A percentile compares a stretch with the other conserved stretches of the same genome.
phyloP scores from a whole-genome alignment of 176 grass and related monocot species.

The Carex parvula region DNA sequence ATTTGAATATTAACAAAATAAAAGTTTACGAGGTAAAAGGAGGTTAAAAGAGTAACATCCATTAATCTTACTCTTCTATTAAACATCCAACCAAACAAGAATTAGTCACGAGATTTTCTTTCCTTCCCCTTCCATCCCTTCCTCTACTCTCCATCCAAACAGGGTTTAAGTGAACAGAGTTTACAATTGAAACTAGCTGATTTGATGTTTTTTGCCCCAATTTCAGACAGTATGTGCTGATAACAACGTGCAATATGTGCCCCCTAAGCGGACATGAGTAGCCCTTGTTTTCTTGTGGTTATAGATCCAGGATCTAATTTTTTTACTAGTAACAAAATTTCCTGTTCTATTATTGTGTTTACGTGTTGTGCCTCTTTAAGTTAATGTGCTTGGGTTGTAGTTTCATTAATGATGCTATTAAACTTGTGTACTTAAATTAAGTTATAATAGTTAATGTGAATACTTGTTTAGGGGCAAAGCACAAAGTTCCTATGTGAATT shows the following conservation, averaged over 20 bases:
- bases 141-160: too few relatives aligned
- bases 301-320: neutral
- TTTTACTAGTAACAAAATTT: neutral
- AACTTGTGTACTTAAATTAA: neutral
- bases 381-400: neutral
- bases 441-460: conserved; percentile 12
- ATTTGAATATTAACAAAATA: too few relatives aligned
- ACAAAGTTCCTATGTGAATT: too few relatives aligned
- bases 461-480: neutral
- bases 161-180: neutral
- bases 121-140: too few relatives aligned
- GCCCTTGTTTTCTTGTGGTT: neutral
- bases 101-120: too few relatives aligned
- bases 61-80: too few relatives aligned
- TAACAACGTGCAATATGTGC: conserved; percentile 73
- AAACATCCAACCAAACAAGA: too few relatives aligned
- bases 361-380: neutral
- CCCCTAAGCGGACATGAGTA: conserved; percentile 62
- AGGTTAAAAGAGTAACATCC: too few relatives aligned
- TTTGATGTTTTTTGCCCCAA: neutral
- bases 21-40: too few relatives aligned
- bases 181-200: neutral
- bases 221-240: conserved; percentile 72
- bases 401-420: neutral
- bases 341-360: neutral